Base-by-base conservation (phyloP, 2,329 filamentous ascomycete genomes). In the Pyrenochaeta sp. region DNA sequence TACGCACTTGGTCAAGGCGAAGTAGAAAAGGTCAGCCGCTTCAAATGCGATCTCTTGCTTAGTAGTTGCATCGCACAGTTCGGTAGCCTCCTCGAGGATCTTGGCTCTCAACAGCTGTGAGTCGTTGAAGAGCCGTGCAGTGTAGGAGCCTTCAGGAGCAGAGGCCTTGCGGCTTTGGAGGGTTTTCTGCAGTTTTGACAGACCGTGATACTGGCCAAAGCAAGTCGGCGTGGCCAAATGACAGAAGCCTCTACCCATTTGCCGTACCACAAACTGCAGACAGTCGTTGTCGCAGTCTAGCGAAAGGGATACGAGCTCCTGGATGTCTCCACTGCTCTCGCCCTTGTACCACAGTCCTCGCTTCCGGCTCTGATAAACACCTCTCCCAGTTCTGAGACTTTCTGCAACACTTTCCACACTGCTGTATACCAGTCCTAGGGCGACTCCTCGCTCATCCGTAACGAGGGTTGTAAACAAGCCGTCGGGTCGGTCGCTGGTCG, bases 21-120 rank as follows among this genome's bases (percentile, higher is more conserved):
- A 99, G 81, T 98, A 99, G 52, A 99, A 88, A 54, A 99, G 82
- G 74, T 99, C 95, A 0, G 95, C 95, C 8, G 95, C 93, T 78
- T 99, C 95, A 63, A 96, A 96, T 2, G 95, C 92, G 61, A 97
- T 86, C 13, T 98, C 91, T 62, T 93, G 85, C 59, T 91, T 90
- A 0, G 88, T 89, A 65, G 88, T 88, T 15, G 95, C 94, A 64
- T 95, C 88, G 73, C 94, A 97, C 42, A 99, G 85, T 80, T 99
- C 95, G 72, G 96, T 91, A 0, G 95, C 95, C 78, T 99, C 95
- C 78, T 99, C 95, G 88, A 98, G 96, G 54, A 99, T 97, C 84
- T 99, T 99, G 2, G 95, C 95, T 43, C 91, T 86, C 52, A 97
- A 81, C 54, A 99, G 85, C 77, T 96, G 93, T 68, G 92, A 87